Evolutionary conservation across 306 rosid genomes (phyloP), one percentile per base, ranked within the genome.

Genomic region (Fragaria vesca): DNA sequence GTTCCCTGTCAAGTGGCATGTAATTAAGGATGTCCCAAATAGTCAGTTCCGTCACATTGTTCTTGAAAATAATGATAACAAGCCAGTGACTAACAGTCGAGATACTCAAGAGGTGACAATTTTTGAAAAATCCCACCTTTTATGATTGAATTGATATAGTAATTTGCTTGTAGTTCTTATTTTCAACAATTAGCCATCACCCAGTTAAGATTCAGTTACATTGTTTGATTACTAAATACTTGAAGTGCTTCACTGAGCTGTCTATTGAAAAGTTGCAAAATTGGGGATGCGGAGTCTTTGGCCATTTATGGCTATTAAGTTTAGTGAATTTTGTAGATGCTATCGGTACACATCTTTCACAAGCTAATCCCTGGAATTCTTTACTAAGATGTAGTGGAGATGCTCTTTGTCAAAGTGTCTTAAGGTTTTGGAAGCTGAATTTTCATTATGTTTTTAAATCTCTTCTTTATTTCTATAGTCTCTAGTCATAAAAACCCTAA

Each of bases 71-170:
- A 92, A 92, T 79, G 97, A 92, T 82, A 92, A 92, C 87, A 92
- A 92, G 89, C 97, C 97, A 52, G 97, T 92, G 65, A 92, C 97
- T 34, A 92, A 92, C 84, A 92, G 97, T 86, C 91, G 97, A 69
- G 97, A 92, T 87, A 92, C 97, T 26, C 97, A 92, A 78, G 97
- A 92, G 95, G 97, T 92, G 79, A 83, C 83, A 63, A 71, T 74
- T 65, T 71, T 43, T 24, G 15, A 43, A 45, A 4, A 45, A 8
- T 17, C 21, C 66, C 16, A 2, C 7, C 45, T 43, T 24, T 58
- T 20, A 10, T n/a, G 15, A 42, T 42, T 48, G 28, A 15, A 34
- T 34, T 6, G 71, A 9, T 15, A 15, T 57, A 16, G 6, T n/a
- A 74, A 21, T 55, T 21, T 74, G 42, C 26, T 12, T 24, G 1